phyloP scores from a whole-genome alignment of 2,329 filamentous ascomycete species.

The Xylaria sp. region DNA sequence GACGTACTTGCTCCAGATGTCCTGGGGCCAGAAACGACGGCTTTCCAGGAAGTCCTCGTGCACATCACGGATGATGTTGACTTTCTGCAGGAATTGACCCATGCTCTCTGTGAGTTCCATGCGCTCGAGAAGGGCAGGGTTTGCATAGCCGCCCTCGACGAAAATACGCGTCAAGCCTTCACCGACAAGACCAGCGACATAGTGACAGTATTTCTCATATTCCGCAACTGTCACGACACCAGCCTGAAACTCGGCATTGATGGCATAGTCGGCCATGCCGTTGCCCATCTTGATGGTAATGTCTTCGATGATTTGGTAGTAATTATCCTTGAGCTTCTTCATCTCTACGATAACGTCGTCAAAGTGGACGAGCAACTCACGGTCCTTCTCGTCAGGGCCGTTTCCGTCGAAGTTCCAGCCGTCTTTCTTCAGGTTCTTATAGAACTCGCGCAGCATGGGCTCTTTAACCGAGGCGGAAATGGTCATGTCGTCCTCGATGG shows the following conservation, averaged over 20 bases:
- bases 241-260: conserved; percentile 81
- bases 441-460: conserved; percentile 84
- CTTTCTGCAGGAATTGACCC: conserved; percentile 97
- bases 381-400: conserved; percentile 92
- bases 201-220: conserved; percentile 97
- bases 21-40: conserved; percentile 92
- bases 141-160: conserved; percentile 86
- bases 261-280: conserved; percentile 95
- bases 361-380: conserved; percentile 91
- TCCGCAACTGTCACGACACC: conserved; percentile 86
- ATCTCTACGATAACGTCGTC: conserved; percentile 87
- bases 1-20: conserved; percentile 97
- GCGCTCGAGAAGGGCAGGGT: conserved; percentile 82
- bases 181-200: conserved; percentile 97
- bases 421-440: conserved; percentile 80
- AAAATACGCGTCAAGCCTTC: conserved; percentile 93
- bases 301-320: conserved; percentile 88
- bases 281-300: conserved; percentile 96
- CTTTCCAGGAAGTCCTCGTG: conserved; percentile 89
- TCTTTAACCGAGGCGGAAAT: conserved; percentile 85
- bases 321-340: conserved; percentile 85
- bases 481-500: conserved; percentile 99
- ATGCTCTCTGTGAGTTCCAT: conserved; percentile 90
- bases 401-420: conserved; percentile 92
- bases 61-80: conserved; percentile 97